A percentile compares a stretch with the other conserved stretches of the same genome.
These are phyloP conservation scores for Cutaneotrichosporon sp. DNA, from an alignment of 1,284 basidiomycete species.

Conservation along the genomic window DNA sequence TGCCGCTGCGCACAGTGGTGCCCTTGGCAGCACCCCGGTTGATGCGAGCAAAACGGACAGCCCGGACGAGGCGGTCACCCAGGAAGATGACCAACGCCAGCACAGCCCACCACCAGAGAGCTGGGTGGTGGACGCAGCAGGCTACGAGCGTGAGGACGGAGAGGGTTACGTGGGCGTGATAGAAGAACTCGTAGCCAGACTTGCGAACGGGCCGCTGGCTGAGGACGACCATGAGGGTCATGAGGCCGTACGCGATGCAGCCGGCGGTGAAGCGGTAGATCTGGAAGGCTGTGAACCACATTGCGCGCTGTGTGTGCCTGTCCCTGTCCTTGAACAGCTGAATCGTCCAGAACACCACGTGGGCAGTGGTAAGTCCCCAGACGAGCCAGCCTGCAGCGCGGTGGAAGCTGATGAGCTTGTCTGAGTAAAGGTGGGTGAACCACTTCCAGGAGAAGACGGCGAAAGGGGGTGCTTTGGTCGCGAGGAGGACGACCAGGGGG, in stretches of 20 bases:
- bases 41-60: slow-evolving; percentile 62
- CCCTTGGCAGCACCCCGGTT: slow-evolving; percentile 58
- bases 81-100: slow-evolving; percentile 65
- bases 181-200: slow-evolving; percentile 73
- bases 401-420: slow-evolving; percentile 72
- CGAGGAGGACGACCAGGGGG: slow-evolving; percentile 72
- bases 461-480: slow-evolving; percentile 77
- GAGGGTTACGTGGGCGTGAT: slow-evolving; percentile 66
- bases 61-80: slow-evolving; percentile 64
- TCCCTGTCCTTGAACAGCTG: slow-evolving; percentile 63
- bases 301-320: slow-evolving; percentile 52
- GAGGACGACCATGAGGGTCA: slow-evolving; percentile 66
- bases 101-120: slow-evolving; percentile 62
- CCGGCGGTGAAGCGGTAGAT: slow-evolving; percentile 73
- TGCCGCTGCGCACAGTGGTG: background rate
- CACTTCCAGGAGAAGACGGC: slow-evolving; percentile 72
- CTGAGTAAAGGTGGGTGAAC: slow-evolving; percentile 69
- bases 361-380: slow-evolving; percentile 67
- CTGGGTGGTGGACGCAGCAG: slow-evolving; percentile 68
- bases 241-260: slow-evolving; percentile 67
- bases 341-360: slow-evolving; percentile 73
- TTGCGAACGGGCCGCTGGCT: slow-evolving; percentile 67
- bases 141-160: slow-evolving; percentile 64
- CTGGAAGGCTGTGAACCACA: slow-evolving; percentile 65
- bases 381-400: slow-evolving; percentile 71